Percentiles rank a stretch among this genome's conserved stretches.
Evolutionary conservation across 768 basidiomycete species (phyloP).

Genomic region (Suillus subalutaceus): DNA sequence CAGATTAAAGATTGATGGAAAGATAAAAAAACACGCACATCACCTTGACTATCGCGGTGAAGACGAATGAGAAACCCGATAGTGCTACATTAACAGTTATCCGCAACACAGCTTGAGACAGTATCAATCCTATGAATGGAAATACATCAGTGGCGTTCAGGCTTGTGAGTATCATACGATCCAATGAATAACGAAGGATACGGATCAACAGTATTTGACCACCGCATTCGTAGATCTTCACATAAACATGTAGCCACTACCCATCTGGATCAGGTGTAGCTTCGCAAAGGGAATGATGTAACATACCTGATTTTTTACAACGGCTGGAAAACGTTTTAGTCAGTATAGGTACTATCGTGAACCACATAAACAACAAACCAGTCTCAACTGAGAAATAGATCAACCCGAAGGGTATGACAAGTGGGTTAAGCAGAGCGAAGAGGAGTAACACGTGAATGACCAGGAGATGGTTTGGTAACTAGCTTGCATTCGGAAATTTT

Average conservation of each 20-base stretch:
- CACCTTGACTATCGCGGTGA: slow-evolving; percentile 67
- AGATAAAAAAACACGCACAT: slow-evolving; percentile 48
- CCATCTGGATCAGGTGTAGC: background rate
- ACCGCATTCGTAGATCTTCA: slow-evolving; percentile 76
- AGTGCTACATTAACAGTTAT: slow-evolving; percentile 70
- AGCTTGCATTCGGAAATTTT: slow-evolving; percentile 46
- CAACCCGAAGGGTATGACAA: slow-evolving; percentile 73
- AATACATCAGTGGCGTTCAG: slow-evolving; percentile 8
- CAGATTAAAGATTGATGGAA: background rate
- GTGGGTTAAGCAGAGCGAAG: slow-evolving; percentile 78
- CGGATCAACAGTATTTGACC: slow-evolving; percentile 68
- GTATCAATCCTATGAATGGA: slow-evolving; percentile 47
- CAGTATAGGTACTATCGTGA: slow-evolving; percentile 10
- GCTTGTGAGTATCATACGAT: slow-evolving; percentile 50
- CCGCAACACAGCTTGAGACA: slow-evolving; percentile 68
- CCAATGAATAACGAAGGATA: slow-evolving; percentile 78
- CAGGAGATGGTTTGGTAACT: slow-evolving; percentile 80
- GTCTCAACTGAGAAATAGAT: slow-evolving; percentile 69
- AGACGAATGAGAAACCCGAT: slow-evolving; percentile 64
- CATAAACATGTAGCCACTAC: slow-evolving; percentile 73
- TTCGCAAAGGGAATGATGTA: background rate
- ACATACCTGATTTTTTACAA: slow-evolving; percentile 76
- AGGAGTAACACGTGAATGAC: slow-evolving; percentile 69
- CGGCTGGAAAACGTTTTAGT: slow-evolving; percentile 39
- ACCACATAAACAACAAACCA: slow-evolving; percentile 39